These are phyloP conservation scores for Microsporum audouinii DNA, from an alignment of 2,329 filamentous ascomycete species.

Conservation along the genomic window DNA sequence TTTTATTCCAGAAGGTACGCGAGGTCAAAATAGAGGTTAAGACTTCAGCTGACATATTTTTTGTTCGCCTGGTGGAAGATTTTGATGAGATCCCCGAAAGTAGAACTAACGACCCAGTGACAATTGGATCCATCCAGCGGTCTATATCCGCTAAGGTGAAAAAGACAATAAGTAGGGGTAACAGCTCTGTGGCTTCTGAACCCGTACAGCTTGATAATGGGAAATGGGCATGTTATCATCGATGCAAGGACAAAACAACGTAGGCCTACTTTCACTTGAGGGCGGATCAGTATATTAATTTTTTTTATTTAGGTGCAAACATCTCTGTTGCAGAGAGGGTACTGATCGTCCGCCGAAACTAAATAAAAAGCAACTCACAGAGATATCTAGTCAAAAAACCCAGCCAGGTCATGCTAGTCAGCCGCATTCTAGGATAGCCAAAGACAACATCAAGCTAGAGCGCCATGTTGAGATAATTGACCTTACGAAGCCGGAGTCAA, in stretches of 20 bases:
- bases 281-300: conserved; percentile 22
- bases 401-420: background rate
- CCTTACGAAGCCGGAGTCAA: conserved; percentile 7
- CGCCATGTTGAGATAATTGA: conserved; percentile 13
- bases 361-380: conserved; percentile 16
- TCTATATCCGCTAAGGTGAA: conserved; percentile 4
- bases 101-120: conserved; percentile 14
- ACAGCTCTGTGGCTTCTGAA: conserved; percentile 11
- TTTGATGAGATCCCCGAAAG: conserved; percentile 10
- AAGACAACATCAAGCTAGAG: background rate
- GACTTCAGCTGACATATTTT: conserved; percentile 12
- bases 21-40: background rate
- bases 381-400: background rate
- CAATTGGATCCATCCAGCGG: background rate
- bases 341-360: conserved; percentile 51
- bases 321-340: conserved; percentile 61
- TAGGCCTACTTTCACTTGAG: conserved; percentile 19
- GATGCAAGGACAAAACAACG: conserved; percentile 49
- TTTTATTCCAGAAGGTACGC: conserved; percentile 2
- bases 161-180: conserved; percentile 9
- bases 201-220: conserved; percentile 53
- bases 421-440: background rate
- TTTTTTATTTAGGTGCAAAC: conserved; percentile 47
- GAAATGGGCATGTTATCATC: conserved; percentile 63
- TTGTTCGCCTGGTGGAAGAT: conserved; percentile 12